phyloP scores from a whole-genome alignment of 148 eudicot genomes.

The Spergularia marina region DNA sequence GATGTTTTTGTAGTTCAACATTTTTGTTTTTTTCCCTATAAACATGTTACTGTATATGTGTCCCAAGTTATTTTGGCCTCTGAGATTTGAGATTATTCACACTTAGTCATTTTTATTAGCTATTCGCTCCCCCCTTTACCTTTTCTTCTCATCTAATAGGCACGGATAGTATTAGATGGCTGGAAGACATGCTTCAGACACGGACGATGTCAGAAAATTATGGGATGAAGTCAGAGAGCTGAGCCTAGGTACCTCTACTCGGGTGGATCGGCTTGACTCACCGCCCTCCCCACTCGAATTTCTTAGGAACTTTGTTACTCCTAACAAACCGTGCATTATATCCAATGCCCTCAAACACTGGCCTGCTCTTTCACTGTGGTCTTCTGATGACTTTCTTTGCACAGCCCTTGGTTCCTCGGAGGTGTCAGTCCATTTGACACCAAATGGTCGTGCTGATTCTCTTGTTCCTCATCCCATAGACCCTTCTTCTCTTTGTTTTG shows the following conservation, averaged over 20 bases:
- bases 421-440: constrained; percentile 86
- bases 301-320: constrained; percentile 68
- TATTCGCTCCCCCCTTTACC: not conserved
- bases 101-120: not conserved
- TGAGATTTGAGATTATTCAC: not conserved
- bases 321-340: constrained; percentile 86
- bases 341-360: constrained; percentile 76
- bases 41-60: not conserved
- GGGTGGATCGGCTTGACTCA: constrained; percentile 50
- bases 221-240: constrained; percentile 88
- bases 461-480: constrained; percentile 50
- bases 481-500: constrained; percentile 62
- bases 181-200: constrained; percentile 9
- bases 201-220: constrained; percentile 37
- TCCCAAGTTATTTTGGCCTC: not conserved
- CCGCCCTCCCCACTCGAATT: constrained; percentile 82
- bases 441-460: constrained; percentile 83
- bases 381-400: constrained; percentile 58
- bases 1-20: not conserved
- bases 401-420: constrained; percentile 46
- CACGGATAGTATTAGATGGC: constrained; percentile 18
- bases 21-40: not conserved
- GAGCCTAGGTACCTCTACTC: constrained; percentile 54
- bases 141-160: constrained; percentile 5
- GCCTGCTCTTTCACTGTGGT: constrained; percentile 80